Conservation (phyloP, 768 basidiomycete species). For the Mycena pura region DNA sequence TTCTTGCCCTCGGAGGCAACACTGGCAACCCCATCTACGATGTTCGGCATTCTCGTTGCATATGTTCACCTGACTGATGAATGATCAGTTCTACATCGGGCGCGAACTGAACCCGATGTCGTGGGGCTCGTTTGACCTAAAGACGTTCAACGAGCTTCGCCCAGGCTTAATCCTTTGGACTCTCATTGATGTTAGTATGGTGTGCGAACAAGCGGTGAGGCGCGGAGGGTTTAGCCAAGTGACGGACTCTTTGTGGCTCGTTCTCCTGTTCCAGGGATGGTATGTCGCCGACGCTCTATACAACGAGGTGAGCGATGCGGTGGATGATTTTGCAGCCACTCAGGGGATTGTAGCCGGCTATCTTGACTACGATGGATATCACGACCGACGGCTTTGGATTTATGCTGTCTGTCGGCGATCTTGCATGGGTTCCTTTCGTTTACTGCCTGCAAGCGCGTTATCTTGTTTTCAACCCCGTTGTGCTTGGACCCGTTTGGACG, state of each 20-base stretch:
- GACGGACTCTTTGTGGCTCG: conserved; percentile 93
- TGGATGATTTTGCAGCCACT: not conserved
- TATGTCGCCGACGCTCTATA: conserved; percentile 89
- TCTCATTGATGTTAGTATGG: conserved; percentile 88
- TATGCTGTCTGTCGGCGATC: conserved; percentile 95
- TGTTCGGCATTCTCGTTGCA: conserved; percentile 52
- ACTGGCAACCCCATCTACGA: conserved; percentile 88
- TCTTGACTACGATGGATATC: conserved; percentile 97
- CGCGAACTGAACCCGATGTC: conserved; percentile 87
- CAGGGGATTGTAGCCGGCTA: conserved; percentile 62
- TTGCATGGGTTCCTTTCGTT: conserved; percentile 93
- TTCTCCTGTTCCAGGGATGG: conserved; percentile 82
- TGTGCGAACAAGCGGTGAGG: conserved; percentile 87
- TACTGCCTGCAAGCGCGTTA: conserved; percentile 95
- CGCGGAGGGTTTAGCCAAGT: conserved; percentile 68
- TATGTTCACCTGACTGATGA: conserved; percentile 1
- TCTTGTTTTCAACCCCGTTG: conserved; percentile 86
- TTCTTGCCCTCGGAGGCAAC: conserved; percentile 94
- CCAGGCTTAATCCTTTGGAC: conserved; percentile 94
- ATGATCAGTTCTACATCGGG: conserved; percentile 87
- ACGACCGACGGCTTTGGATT: conserved; percentile 98
- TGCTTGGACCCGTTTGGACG: conserved; percentile 70
- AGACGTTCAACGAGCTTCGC: conserved; percentile 83
- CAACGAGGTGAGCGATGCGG: conserved; percentile 71
- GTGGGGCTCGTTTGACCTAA: conserved; percentile 71